Evolutionary conservation across 495 filamentous ascomycete genomes (phyloP).

Genomic region (Entonaema liquescens): DNA sequence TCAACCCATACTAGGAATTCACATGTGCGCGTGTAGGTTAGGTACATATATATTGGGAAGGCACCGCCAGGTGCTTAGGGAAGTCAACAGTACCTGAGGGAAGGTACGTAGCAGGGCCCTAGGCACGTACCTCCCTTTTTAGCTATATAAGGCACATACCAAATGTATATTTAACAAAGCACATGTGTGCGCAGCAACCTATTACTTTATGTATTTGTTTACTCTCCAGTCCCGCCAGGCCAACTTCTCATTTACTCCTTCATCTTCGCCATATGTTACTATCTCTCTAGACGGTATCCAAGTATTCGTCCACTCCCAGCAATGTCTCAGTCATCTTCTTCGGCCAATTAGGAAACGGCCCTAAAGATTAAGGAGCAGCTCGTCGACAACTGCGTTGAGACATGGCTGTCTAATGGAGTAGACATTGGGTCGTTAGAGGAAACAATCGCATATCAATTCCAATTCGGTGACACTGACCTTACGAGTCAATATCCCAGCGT

Average conservation of each 20-base stretch:
- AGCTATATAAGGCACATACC: no score
- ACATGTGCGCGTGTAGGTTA: no score
- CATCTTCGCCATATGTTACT: neutral
- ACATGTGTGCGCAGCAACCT: no score
- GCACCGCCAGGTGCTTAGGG: no score
- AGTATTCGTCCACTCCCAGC: neutral
- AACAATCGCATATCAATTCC: neutral
- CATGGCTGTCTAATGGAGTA: conserved; percentile 21
- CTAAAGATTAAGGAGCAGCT: conserved; percentile 26
- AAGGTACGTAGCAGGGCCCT: no score
- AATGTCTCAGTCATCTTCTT: conserved; percentile 4
- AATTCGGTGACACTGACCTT: neutral
- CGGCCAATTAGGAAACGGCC: conserved; percentile 15
- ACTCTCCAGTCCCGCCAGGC: no score
- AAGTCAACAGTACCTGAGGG: no score
- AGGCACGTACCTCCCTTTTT: no score
- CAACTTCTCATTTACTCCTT: neutral
- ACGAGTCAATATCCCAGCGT: neutral
- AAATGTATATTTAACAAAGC: no score
- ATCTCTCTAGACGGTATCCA: neutral
- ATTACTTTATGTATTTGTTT: no score
- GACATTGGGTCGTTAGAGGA: neutral
- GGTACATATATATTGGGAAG: no score
- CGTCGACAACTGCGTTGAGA: conserved; percentile 21
- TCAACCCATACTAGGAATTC: no score